Evolutionary conservation across 805 yeast genomes (phyloP).

Genomic region (Yamadazyma olivae): DNA sequence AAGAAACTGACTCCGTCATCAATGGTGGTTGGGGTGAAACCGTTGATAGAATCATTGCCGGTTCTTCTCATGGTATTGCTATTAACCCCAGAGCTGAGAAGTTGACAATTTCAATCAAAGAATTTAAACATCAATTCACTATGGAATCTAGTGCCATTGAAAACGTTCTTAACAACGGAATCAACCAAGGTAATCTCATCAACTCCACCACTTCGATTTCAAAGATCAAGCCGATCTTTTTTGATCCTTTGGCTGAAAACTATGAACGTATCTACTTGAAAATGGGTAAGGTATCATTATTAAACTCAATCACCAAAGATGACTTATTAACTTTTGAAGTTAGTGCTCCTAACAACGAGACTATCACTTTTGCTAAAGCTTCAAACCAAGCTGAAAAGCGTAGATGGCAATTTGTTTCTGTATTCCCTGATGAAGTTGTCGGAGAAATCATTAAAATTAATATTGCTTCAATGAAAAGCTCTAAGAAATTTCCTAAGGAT

Average conservation of each 20-base stretch:
- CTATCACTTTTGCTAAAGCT: conserved; percentile 61
- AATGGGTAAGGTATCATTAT: conserved; percentile 47
- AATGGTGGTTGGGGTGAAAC: conserved; percentile 86
- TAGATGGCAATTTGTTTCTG: conserved; percentile 72
- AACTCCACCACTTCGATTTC: conserved; percentile 52
- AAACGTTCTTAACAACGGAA: not conserved
- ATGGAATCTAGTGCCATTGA: conserved; percentile 1
- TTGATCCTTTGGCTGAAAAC: conserved; percentile 58
- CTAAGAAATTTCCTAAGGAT: conserved; percentile 36
- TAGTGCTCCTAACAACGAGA: conserved; percentile 47
- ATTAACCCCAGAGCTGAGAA: conserved; percentile 78
- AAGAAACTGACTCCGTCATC: conserved; percentile 12
- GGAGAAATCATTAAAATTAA: conserved; percentile 68
- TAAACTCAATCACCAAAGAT: conserved; percentile 25
- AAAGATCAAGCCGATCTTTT: conserved; percentile 61
- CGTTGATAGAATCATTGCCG: conserved; percentile 71
- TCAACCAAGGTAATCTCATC: conserved; percentile 15
- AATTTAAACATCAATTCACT: conserved; percentile 51
- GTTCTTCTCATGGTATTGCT: conserved; percentile 74
- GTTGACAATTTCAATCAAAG: conserved; percentile 68
- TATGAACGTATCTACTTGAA: conserved; percentile 61
- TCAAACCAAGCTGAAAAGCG: conserved; percentile 53
- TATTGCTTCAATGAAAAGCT: conserved; percentile 47
- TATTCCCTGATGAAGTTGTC: conserved; percentile 64
- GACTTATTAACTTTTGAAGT: conserved; percentile 53